Percentiles rank a stretch among this genome's conserved stretches.
Conservation (phyloP, 495 filamentous ascomycete genomes). For the Penicillium herquei region DNA sequence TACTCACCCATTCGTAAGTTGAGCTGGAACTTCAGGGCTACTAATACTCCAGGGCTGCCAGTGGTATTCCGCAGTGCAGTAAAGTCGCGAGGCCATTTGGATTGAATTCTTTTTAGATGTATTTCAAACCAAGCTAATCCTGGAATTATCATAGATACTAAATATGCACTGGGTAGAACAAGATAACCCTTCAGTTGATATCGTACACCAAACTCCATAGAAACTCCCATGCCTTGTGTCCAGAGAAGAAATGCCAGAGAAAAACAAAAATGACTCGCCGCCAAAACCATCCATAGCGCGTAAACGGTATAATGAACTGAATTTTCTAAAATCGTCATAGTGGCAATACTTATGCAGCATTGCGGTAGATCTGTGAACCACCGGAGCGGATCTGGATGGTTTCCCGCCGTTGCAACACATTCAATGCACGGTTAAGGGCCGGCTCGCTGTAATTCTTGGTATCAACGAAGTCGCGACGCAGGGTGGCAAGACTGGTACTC, state of each 20-base stretch:
- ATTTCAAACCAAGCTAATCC: neutral
- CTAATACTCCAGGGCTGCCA: too few relatives aligned
- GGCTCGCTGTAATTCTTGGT: slow-evolving; percentile 83
- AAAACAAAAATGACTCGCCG: slow-evolving; percentile 8
- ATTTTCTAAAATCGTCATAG: slow-evolving; percentile 22
- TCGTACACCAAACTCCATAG: slow-evolving; percentile 22
- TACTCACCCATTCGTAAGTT: too few relatives aligned
- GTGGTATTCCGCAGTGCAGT: too few relatives aligned
- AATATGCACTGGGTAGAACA: slow-evolving; percentile 12
- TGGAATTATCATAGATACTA: neutral
- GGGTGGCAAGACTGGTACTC: slow-evolving; percentile 83
- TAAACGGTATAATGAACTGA: slow-evolving; percentile 22
- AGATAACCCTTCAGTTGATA: slow-evolving; percentile 10
- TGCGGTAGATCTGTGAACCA: slow-evolving; percentile 84
- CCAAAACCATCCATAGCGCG: slow-evolving; percentile 21
- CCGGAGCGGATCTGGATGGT: slow-evolving; percentile 89
- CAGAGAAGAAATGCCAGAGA: slow-evolving; percentile 18
- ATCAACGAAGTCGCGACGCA: slow-evolving; percentile 88
- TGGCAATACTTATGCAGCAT: slow-evolving; percentile 48
- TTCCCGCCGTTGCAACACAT: slow-evolving; percentile 83
- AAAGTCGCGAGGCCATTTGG: neutral
- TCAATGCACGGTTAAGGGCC: slow-evolving; percentile 76
- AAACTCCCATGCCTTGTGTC: slow-evolving; percentile 19
- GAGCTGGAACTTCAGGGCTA: too few relatives aligned
- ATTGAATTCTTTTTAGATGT: neutral